Conservation (phyloP, 2,329 filamentous ascomycete species). For the Botrytis medusae region DNA sequence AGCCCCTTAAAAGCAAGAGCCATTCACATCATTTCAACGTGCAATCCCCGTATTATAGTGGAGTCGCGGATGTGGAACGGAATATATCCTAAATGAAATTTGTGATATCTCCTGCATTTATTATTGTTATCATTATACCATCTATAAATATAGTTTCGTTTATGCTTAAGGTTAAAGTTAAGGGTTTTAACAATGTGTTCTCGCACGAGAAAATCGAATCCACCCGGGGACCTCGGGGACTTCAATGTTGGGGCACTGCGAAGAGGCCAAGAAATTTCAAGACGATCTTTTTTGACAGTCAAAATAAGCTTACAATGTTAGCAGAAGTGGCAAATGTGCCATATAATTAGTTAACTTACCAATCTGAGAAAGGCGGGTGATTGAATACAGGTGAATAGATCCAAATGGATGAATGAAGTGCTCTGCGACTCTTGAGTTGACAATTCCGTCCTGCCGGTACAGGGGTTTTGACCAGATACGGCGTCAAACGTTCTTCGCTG, state of each 20-base stretch:
- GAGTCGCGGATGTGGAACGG: background rate
- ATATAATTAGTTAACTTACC: background rate
- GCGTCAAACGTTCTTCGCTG: background rate
- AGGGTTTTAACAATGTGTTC: background rate
- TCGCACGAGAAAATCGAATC: background rate
- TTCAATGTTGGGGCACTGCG: background rate
- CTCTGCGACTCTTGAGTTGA: background rate
- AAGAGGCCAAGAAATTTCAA: background rate
- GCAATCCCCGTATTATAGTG: background rate
- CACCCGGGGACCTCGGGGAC: background rate
- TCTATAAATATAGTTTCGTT: background rate
- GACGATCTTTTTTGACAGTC: background rate
- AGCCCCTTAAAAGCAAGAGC: background rate
- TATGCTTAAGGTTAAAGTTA: background rate
- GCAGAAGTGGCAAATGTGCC: background rate
- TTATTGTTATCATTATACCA: background rate
- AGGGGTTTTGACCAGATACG: background rate
- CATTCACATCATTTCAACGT: background rate
- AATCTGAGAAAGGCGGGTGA: background rate
- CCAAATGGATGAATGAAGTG: background rate
- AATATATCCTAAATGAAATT: background rate
- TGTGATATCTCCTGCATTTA: slow-evolving; percentile 6
- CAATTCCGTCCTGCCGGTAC: background rate
- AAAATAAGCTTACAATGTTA: background rate
- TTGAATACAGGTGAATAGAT: background rate